Evolutionary conservation across 1,284 basidiomycete genomes (phyloP).

Genomic region (Ceratobasidium papillatum): DNA sequence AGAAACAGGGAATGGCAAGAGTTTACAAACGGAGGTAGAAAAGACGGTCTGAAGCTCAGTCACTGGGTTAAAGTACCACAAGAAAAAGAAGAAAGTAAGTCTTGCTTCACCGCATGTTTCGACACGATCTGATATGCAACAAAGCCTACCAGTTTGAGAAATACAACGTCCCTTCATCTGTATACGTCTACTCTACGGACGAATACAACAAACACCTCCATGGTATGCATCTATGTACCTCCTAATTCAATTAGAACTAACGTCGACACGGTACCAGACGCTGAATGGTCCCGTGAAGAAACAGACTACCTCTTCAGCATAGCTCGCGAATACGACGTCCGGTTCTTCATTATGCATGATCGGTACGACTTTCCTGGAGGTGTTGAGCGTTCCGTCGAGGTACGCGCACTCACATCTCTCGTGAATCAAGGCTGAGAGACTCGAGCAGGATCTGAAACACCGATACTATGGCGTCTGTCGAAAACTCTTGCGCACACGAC

Average conservation of each 20-base stretch:
- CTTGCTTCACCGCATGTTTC: constrained; percentile 23
- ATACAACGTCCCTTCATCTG: constrained; percentile 76
- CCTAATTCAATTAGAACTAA: not conserved
- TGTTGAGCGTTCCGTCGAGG: constrained; percentile 72
- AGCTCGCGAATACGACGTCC: constrained; percentile 83
- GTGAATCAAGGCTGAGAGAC: not conserved
- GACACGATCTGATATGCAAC: constrained; percentile 14
- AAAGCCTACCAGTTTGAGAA: constrained; percentile 80
- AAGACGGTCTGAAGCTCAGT: constrained; percentile 65
- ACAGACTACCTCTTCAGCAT: constrained; percentile 92
- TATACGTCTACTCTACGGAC: constrained; percentile 87
- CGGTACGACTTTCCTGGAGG: constrained; percentile 80
- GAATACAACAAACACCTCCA: constrained; percentile 87
- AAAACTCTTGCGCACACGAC: constrained; percentile 83
- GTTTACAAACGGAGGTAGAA: constrained; percentile 69
- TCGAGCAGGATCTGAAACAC: constrained; percentile 88
- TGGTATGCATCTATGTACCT: constrained; percentile 57
- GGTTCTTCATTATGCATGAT: constrained; percentile 92
- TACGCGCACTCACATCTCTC: constrained; percentile 49
- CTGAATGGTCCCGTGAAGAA: constrained; percentile 92
- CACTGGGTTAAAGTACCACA: constrained; percentile 75
- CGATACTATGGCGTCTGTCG: constrained; percentile 94
- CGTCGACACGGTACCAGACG: constrained; percentile 59
- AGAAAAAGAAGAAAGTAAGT: constrained; percentile 63
- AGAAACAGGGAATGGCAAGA: constrained; percentile 74